phyloP scores from a whole-genome alignment of 2,329 filamentous ascomycete genomes.

The Dothistroma pini region DNA sequence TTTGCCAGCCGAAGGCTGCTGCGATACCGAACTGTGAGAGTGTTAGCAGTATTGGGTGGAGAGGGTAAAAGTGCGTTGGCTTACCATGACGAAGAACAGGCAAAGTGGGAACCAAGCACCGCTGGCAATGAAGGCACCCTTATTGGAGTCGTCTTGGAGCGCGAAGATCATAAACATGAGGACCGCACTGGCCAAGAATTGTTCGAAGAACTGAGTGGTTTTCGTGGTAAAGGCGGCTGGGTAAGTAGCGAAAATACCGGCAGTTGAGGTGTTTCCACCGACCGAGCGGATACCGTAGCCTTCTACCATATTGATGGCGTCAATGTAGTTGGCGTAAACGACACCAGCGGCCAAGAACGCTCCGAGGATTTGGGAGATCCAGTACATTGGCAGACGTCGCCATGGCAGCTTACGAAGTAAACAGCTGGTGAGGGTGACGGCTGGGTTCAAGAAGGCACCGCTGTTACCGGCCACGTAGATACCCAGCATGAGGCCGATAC shows the following conservation, averaged over 20 bases:
- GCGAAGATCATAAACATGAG: slow-evolving; percentile 69
- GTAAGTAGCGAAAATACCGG: slow-evolving; percentile 67
- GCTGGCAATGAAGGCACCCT: slow-evolving; percentile 34
- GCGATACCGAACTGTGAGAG: slow-evolving; percentile 55
- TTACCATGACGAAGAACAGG: slow-evolving; percentile 59
- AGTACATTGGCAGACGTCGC: slow-evolving; percentile 65
- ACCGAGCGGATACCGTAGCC: slow-evolving; percentile 60
- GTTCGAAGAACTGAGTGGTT: slow-evolving; percentile 64
- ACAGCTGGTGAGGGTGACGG: slow-evolving; percentile 66
- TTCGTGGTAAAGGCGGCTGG: slow-evolving; percentile 60
- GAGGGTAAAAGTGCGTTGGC: not conserved
- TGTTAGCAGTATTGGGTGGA: slow-evolving; percentile 6
- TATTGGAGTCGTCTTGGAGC: slow-evolving; percentile 53
- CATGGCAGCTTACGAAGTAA: slow-evolving; percentile 66
- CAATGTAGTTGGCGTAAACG: slow-evolving; percentile 49
- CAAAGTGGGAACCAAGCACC: slow-evolving; percentile 54
- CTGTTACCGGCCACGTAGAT: slow-evolving; percentile 35
- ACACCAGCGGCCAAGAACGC: slow-evolving; percentile 57
- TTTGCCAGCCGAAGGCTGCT: slow-evolving; percentile 66
- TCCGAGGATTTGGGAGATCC: slow-evolving; percentile 62
- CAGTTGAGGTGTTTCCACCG: slow-evolving; percentile 53
- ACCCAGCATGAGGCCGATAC: slow-evolving; percentile 66
- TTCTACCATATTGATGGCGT: slow-evolving; percentile 59
- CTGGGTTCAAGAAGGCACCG: slow-evolving; percentile 53
- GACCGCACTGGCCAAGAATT: slow-evolving; percentile 63